phyloP scores from a whole-genome alignment of 2,329 filamentous ascomycete genomes.

The Chlorencoelia australis region DNA sequence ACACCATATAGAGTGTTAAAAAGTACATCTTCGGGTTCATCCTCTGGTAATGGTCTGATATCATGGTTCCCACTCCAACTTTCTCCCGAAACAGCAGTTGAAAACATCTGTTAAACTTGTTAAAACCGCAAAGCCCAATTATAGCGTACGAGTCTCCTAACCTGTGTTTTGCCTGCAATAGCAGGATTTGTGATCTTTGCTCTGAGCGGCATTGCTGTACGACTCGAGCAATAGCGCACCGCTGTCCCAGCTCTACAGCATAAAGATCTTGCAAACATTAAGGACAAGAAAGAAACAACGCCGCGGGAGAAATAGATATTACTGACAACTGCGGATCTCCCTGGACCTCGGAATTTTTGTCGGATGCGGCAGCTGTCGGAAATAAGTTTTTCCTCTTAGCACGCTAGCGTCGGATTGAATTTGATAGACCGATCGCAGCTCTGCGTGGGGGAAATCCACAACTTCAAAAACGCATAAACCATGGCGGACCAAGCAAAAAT shows the following conservation, averaged over 20 bases:
- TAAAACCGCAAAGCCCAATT: constrained; percentile 15
- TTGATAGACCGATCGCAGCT: too few relatives aligned
- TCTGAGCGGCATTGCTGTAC: constrained; percentile 64
- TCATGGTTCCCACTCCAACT: constrained; percentile 16
- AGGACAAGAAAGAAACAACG: constrained; percentile 29
- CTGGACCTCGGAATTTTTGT: constrained; percentile 4
- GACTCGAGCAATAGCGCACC: constrained; percentile 34
- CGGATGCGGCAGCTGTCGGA: too few relatives aligned
- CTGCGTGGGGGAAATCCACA: too few relatives aligned
- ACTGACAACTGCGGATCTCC: constrained; percentile 10
- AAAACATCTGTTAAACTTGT: constrained; percentile 31
- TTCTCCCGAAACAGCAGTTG: constrained; percentile 5
- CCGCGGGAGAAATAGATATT: constrained; percentile 6
- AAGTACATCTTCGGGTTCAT: constrained; percentile 82
- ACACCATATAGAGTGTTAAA: constrained; percentile 86
- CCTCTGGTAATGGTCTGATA: constrained; percentile 33
- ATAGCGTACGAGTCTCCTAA: constrained; percentile 26
- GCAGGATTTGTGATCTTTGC: constrained; percentile 60
- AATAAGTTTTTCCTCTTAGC: too few relatives aligned
- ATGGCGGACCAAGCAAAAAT: constrained; percentile 64
- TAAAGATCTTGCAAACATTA: constrained; percentile 49
- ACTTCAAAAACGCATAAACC: constrained; percentile 24
- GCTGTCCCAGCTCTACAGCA: constrained; percentile 43
- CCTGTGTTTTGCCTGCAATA: constrained; percentile 41
- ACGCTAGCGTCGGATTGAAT: too few relatives aligned